Conservation (phyloP, 352 stramenopile species). For the Pythium phragmitis region DNA sequence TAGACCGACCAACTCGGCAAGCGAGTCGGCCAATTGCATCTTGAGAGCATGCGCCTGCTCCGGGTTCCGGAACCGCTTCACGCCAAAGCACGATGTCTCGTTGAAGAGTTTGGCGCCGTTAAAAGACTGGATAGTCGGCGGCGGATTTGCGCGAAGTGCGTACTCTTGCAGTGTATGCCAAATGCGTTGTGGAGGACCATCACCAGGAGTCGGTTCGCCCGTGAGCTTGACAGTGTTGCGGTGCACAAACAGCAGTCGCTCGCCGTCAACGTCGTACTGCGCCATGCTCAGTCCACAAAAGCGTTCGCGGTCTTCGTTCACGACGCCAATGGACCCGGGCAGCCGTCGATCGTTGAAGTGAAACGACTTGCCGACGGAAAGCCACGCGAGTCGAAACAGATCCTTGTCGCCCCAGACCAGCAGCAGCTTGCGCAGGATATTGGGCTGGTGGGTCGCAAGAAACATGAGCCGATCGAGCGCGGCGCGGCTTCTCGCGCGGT, state of each 20-base stretch:
- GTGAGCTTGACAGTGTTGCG: conserved; percentile 59
- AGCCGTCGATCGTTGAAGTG: conserved; percentile 27
- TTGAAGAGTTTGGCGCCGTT: conserved; percentile 63
- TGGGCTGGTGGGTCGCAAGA: conserved; percentile 23
- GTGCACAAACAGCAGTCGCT: conserved; percentile 29
- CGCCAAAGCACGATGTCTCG: conserved; percentile 63
- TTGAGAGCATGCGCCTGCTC: background rate
- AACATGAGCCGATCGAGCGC: conserved; percentile 28
- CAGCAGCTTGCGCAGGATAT: conserved; percentile 25
- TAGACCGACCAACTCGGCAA: conserved; percentile 8
- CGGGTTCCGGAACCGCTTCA: conserved; percentile 43
- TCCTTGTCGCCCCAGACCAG: conserved; percentile 38
- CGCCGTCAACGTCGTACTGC: conserved; percentile 29
- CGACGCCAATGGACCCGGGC: conserved; percentile 25
- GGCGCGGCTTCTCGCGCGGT: conserved; percentile 13
- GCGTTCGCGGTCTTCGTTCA: conserved; percentile 18
- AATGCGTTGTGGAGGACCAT: conserved; percentile 17
- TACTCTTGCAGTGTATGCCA: conserved; percentile 54
- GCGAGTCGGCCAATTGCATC: background rate
- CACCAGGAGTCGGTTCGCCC: conserved; percentile 29
- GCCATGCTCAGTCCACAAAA: conserved; percentile 38
- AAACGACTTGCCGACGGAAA: conserved; percentile 18
- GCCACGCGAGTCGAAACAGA: conserved; percentile 33
- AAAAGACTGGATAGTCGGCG: conserved; percentile 51
- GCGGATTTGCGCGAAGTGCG: conserved; percentile 18